Evolutionary conservation across 2,329 filamentous ascomycete species (phyloP), one percentile per base, ranked within the genome.

Genomic region (Microsporum audouinii): DNA sequence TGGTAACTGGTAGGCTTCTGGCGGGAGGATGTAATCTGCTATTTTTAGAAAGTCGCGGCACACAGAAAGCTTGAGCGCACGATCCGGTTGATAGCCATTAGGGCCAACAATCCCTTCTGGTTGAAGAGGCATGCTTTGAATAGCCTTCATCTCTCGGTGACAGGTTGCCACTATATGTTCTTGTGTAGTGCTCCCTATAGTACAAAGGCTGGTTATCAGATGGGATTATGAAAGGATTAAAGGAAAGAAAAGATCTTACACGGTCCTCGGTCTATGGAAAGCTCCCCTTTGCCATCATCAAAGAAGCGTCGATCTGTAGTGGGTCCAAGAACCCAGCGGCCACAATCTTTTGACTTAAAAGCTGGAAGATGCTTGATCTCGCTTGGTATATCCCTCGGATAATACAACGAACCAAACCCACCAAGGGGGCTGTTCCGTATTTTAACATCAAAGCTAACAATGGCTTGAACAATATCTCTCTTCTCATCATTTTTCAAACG

Each of bases 371-470:
- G 36, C 8, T 12, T 39, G 36, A 12, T 39, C 5, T 12, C 36
- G n/a, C 31, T 49, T 56, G 60, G 60, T 10, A 61, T 49, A 59
- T 60, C 57, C 2, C 43, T 56, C 33, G 60, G 34, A 59, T 58
- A 62, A 60, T 56, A 59, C 57, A 59, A 60, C 55, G 57, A 59
- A 12, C 57, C 60, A 29, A 59, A 38, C 12, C 43, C 57, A 59
- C 57, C 31, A 38, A 58, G 41, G 34, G 60, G 45, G 29, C 43
- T 12, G 34, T 43, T 61, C 23, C 59, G 17, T 33, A 59, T 27
- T 53, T 39, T 61, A 29, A 39, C 36, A 39, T 39, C 36, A 39
- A 39, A 39, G 36, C 39, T 51, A 10, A 56, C 49, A 5, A 62
- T 14, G n/a, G 45, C 60, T 10, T 47, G 45, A 47, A 49, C 14